These are phyloP conservation scores for Dendrobium nobile DNA, from an alignment of 106 monocot genomes.

Conservation along the genomic window DNA sequence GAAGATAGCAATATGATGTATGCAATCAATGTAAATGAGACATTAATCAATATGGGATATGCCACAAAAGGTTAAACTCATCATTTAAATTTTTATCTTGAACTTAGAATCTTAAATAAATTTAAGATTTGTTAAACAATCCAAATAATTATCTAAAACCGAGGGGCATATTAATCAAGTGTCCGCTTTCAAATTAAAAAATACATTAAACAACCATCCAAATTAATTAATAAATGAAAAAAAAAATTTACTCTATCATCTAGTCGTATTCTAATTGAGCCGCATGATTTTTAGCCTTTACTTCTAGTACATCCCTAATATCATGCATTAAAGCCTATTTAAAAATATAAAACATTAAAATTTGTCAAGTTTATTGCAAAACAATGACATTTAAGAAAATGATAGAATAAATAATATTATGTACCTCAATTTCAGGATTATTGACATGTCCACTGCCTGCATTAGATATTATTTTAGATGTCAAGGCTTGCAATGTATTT, in stretches of 20 bases:
- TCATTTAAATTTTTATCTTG: not conserved
- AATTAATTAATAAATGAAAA: not conserved
- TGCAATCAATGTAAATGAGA: no score
- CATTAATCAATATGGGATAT: no score
- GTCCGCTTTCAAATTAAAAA: not conserved
- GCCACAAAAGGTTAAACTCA: not conserved
- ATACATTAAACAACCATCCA: not conserved
- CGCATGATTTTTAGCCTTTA: constrained; percentile 72
- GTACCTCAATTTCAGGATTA: constrained; percentile 44
- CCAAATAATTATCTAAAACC: not conserved
- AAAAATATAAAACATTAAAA: constrained; percentile 2
- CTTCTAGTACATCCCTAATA: constrained; percentile 88
- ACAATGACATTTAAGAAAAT: not conserved
- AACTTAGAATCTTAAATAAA: not conserved
- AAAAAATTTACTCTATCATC: constrained; percentile 62
- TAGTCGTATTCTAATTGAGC: constrained; percentile 83
- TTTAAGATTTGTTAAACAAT: not conserved
- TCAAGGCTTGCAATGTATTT: not conserved
- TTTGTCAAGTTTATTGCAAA: not conserved
- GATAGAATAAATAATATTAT: not conserved
- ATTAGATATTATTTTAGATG: not conserved
- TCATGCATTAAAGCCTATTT: constrained; percentile 68
- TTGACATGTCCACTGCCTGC: constrained; percentile 20
- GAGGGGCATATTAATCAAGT: not conserved
- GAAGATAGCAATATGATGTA: no score